Conservation (phyloP, 192 early-diverging fungal species). For the Entrophospora sp. region DNA sequence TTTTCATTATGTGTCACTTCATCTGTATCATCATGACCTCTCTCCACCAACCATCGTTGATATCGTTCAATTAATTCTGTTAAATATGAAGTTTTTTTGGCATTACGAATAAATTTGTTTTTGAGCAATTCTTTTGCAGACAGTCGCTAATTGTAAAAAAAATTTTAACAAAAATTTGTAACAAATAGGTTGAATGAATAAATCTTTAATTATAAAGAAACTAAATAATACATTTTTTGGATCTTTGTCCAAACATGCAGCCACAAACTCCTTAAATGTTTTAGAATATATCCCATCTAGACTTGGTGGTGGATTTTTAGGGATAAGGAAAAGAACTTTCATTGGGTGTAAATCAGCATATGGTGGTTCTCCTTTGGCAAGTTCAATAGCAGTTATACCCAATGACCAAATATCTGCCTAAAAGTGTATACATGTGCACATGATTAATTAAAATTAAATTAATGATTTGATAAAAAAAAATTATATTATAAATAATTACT, state of each 20-base stretch:
- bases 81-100: conserved; percentile 77
- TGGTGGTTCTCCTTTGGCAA: conserved; percentile 89
- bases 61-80: conserved; percentile 79
- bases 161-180: not conserved
- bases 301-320: conserved; percentile 78
- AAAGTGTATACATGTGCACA: not conserved
- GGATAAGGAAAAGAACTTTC: conserved; percentile 91
- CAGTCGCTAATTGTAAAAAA: conserved; percentile 51
- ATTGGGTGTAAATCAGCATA: conserved; percentile 90
- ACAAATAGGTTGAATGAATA: conserved; percentile 59
- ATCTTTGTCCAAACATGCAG: conserved; percentile 79
- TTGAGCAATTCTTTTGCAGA: conserved; percentile 81
- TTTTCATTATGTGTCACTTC: conserved; percentile 24
- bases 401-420: conserved; percentile 96
- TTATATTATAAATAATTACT: conserved; percentile 25
- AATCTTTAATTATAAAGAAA: conserved; percentile 78
- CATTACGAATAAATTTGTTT: conserved; percentile 77
- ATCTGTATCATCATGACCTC: conserved; percentile 32
- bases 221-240: conserved; percentile 74
- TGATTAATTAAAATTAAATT: not conserved
- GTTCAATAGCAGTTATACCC: conserved; percentile 94
- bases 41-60: conserved; percentile 63
- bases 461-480: not conserved
- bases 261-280: conserved; percentile 85
- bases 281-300: conserved; percentile 71